Conservation (phyloP, 352 stramenopile species). For the Phytophthora pisi region DNA sequence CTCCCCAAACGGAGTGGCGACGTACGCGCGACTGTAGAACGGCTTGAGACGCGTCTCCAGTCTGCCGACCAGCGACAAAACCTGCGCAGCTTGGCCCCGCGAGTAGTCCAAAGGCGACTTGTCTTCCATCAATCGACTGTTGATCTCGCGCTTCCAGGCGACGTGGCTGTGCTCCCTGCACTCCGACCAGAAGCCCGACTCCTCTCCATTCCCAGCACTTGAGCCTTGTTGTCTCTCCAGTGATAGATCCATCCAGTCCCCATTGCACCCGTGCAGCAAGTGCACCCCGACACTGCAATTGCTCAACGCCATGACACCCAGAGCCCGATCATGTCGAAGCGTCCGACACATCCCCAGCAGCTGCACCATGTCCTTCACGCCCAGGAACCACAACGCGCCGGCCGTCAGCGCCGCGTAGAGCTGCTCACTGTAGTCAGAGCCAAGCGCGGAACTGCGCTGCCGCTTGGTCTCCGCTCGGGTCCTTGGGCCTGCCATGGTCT, state of each 20-base stretch:
- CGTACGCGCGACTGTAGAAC: constrained; percentile 34
- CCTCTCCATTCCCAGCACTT: constrained; percentile 4
- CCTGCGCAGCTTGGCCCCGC: constrained; percentile 31
- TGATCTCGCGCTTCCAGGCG: constrained; percentile 26
- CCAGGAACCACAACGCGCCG: constrained; percentile 36
- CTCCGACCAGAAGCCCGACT: constrained; percentile 23
- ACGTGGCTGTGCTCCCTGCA: constrained; percentile 27
- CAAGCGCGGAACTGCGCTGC: constrained; percentile 16
- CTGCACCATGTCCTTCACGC: constrained; percentile 30
- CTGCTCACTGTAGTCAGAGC: constrained; percentile 20
- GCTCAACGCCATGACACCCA: constrained; percentile 35
- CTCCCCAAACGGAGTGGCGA: constrained; percentile 41
- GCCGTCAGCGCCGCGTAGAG: constrained; percentile 31
- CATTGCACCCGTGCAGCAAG: constrained; percentile 37
- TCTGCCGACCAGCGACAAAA: constrained; percentile 37
- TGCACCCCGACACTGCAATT: constrained; percentile 33
- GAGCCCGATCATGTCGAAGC: constrained; percentile 28
- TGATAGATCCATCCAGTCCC: constrained; percentile 41
- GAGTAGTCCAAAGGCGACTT: constrained; percentile 21
- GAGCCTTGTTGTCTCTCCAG: constrained; percentile 23
- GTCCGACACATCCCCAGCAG: constrained; percentile 37
- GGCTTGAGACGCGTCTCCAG: constrained; percentile 30
- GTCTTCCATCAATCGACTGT: constrained; percentile 35
- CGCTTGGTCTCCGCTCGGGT: constrained; percentile 35
- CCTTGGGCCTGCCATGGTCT: constrained; percentile 11